Conservation (phyloP, 2,329 filamentous ascomycete species). For the Zalaria sp. region DNA sequence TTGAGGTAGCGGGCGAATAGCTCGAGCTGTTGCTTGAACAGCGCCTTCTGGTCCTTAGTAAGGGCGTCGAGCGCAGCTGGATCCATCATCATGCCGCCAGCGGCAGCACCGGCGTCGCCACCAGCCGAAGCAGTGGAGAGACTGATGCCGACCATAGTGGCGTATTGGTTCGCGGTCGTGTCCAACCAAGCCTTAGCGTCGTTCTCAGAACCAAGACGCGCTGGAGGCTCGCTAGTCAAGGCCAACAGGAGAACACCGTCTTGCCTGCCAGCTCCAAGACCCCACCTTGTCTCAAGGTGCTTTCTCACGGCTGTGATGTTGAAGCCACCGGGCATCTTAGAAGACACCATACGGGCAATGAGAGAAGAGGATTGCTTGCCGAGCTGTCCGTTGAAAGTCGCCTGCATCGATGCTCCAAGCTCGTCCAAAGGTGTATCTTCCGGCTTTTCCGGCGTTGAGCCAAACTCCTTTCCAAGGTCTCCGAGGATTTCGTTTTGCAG, state of each 20-base stretch:
- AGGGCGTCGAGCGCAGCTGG: constrained; percentile 91
- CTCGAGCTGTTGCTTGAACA: constrained; percentile 98
- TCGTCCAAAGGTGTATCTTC: constrained; percentile 96
- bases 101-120: constrained; percentile 56
- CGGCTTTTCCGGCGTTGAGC: constrained; percentile 93
- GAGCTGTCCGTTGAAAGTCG: constrained; percentile 96
- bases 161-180: constrained; percentile 79
- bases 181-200: constrained; percentile 92
- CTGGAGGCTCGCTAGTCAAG: constrained; percentile 81
- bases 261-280: constrained; percentile 71
- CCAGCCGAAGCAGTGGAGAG: constrained; percentile 59
- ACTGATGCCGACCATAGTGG: constrained; percentile 66
- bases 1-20: constrained; percentile 91
- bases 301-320: constrained; percentile 95
- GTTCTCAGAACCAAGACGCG: constrained; percentile 74
- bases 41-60: constrained; percentile 86
- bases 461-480: constrained; percentile 96
- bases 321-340: constrained; percentile 99
- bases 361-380: constrained; percentile 93
- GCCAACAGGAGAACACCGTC: constrained; percentile 80
- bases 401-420: constrained; percentile 86
- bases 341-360: constrained; percentile 87
- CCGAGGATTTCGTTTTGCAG: constrained; percentile 97
- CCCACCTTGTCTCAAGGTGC: constrained; percentile 90
- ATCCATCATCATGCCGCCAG: constrained; percentile 98